Evolutionary conservation across 176 grass and related monocot genomes (phyloP).

Genomic region (Phragmites australis): DNA sequence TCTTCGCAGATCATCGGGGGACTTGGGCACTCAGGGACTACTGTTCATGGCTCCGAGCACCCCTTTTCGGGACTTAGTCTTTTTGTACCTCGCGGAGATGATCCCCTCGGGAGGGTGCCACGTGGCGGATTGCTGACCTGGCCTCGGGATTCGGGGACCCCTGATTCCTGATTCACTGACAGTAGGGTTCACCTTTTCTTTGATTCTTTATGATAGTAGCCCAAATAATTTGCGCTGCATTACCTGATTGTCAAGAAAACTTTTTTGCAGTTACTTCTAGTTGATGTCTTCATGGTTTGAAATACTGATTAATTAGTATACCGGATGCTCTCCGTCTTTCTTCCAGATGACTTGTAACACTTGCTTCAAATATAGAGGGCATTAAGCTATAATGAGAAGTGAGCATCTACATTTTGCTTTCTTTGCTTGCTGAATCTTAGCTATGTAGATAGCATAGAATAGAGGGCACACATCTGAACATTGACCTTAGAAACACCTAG

Average conservation of each 20-base stretch:
- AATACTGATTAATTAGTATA: slow-evolving; percentile 3
- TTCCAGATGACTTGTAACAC: slow-evolving; percentile 15
- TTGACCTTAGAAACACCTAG: not conserved
- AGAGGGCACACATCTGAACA: not conserved
- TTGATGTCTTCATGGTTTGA: not conserved
- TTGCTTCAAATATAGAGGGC: not conserved
- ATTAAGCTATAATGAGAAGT: not conserved
- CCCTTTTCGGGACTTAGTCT: too few species aligned
- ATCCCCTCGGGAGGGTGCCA: too few species aligned
- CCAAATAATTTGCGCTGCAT: too few species aligned
- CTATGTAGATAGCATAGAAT: not conserved
- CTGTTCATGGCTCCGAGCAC: too few species aligned
- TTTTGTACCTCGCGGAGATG: too few species aligned
- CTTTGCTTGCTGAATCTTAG: not conserved
- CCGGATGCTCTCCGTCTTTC: not conserved
- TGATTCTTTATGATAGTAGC: not conserved
- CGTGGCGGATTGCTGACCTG: too few species aligned
- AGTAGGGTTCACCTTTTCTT: not conserved
- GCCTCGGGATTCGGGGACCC: too few species aligned
- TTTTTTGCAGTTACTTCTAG: not conserved
- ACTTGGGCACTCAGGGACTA: too few species aligned
- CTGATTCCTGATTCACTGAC: too few species aligned
- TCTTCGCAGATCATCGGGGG: too few species aligned
- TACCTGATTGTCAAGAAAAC: not conserved
- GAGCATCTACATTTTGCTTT: not conserved